Conservation (phyloP, 306 rosid genomes). For the Psophocarpus tetragonolobus region DNA sequence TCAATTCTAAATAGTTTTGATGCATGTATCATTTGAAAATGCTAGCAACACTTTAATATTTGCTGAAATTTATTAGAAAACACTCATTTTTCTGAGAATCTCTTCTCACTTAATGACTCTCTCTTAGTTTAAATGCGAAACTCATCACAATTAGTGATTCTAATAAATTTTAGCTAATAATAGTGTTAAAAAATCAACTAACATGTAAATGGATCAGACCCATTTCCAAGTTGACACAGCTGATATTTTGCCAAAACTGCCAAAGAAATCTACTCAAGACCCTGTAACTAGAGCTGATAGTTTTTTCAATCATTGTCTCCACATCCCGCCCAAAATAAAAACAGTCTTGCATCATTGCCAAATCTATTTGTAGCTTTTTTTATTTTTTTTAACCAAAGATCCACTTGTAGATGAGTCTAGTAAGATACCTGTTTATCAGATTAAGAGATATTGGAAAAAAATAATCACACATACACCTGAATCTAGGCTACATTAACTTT, state of each 20-base stretch:
- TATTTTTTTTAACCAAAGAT: background rate
- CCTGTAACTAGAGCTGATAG: background rate
- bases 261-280: background rate
- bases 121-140: too few species aligned
- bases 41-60: too few species aligned
- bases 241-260: background rate
- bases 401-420: background rate
- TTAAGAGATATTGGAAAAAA: background rate
- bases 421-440: background rate
- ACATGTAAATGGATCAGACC: background rate
- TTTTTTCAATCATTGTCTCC: background rate
- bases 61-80: too few species aligned
- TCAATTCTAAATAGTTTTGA: background rate
- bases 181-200: slow-evolving; percentile 21
- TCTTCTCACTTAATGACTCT: too few species aligned
- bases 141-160: too few species aligned
- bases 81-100: too few species aligned
- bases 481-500: background rate
- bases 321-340: background rate
- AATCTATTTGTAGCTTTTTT: background rate
- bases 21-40: too few species aligned
- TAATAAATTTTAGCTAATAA: too few species aligned
- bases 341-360: background rate
- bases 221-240: background rate
- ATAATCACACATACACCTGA: background rate